phyloP scores from a whole-genome alignment of 2,329 filamentous ascomycete genomes.

The Tolypocladium nubicola region DNA sequence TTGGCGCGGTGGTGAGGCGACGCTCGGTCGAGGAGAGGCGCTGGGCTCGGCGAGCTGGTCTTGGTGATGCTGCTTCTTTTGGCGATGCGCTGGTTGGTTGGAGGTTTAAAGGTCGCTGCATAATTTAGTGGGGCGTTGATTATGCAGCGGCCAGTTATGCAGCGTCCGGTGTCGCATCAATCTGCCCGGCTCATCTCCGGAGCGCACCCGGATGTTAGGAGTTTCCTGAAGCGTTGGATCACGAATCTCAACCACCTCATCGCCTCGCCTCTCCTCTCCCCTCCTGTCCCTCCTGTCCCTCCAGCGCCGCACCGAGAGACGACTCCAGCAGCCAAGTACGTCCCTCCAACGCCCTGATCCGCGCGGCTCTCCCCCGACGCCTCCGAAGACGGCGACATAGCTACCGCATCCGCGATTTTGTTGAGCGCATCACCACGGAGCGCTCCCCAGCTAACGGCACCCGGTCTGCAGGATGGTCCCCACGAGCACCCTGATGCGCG shows the following conservation, averaged over 20 bases:
- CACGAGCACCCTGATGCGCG: slow-evolving; percentile 39
- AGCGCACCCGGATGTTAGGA: background rate
- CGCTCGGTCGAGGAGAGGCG: background rate
- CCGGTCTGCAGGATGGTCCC: slow-evolving; percentile 27
- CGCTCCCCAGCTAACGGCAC: background rate
- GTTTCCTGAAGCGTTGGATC: background rate
- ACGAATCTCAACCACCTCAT: background rate
- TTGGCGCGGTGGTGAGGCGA: background rate
- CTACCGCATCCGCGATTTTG: background rate
- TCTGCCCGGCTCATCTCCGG: background rate
- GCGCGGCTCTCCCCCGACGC: background rate
- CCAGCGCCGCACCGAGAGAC: background rate
- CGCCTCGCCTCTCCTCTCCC: background rate
- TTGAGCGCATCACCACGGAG: background rate
- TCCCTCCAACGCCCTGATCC: background rate
- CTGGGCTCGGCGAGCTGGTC: background rate
- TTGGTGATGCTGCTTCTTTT: background rate
- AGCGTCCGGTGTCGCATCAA: background rate
- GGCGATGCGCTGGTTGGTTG: background rate
- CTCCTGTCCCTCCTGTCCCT: background rate
- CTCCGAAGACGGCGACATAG: background rate
- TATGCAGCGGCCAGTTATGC: background rate
- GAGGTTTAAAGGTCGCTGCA: background rate
- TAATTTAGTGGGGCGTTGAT: background rate
- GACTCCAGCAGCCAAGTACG: background rate